Evolutionary conservation across 2,329 filamentous ascomycete genomes (phyloP).

Genomic region (Pseudopithomyces maydicus): DNA sequence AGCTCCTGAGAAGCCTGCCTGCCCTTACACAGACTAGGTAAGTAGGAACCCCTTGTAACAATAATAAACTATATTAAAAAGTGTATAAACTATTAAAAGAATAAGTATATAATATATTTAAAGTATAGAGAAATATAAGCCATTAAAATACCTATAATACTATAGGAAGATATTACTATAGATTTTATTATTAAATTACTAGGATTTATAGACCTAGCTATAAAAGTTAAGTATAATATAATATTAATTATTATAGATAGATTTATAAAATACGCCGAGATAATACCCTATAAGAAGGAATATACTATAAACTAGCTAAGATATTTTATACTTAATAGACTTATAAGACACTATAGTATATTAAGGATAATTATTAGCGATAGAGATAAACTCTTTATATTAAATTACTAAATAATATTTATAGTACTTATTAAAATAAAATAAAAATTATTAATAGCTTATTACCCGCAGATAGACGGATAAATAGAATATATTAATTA

Average conservation of each 20-base stretch:
- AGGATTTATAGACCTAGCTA: neutral
- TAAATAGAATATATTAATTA: constrained; percentile 5
- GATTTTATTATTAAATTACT: neutral
- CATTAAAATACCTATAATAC: neutral
- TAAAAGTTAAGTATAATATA: neutral
- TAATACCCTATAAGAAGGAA: neutral
- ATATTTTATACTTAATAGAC: too few relatives aligned
- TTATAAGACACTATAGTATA: neutral
- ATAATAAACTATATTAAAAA: neutral
- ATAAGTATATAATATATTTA: neutral
- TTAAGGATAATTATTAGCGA: neutral
- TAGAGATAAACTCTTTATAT: neutral
- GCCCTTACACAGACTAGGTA: too few relatives aligned
- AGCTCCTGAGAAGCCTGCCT: too few relatives aligned
- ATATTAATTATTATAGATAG: neutral
- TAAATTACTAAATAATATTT: neutral
- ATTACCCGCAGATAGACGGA: neutral
- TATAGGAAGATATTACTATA: neutral
- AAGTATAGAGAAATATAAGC: neutral
- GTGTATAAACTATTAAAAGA: neutral
- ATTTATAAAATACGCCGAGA: neutral
- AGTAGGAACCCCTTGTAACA: too few relatives aligned
- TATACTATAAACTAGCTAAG: too few relatives aligned
- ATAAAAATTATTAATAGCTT: neutral
- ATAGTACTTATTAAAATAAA: neutral